These are phyloP conservation scores for Ceratocystis diversiconidia DNA, from an alignment of 2,329 filamentous ascomycete genomes.

Conservation along the genomic window DNA sequence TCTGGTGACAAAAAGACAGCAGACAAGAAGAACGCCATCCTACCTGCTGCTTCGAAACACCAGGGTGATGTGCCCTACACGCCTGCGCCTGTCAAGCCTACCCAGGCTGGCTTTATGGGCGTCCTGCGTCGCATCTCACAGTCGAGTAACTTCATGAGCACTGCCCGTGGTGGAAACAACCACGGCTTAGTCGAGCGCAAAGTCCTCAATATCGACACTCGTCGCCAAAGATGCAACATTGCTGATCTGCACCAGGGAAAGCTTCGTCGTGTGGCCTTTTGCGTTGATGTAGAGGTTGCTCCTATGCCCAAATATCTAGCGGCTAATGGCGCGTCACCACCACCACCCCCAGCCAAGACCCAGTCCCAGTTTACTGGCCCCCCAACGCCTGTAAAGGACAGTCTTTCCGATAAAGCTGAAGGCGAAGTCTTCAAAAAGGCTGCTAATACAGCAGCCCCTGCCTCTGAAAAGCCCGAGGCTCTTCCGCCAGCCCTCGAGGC, in stretches of 20 bases:
- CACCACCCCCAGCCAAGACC: not conserved
- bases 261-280: constrained; percentile 79
- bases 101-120: constrained; percentile 59
- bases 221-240: constrained; percentile 65
- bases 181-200: constrained; percentile 66
- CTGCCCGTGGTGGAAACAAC: constrained; percentile 30
- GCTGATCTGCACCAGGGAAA: constrained; percentile 67
- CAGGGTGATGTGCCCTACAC: constrained; percentile 54
- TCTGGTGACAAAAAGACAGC: not conserved
- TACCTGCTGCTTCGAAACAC: constrained; percentile 41
- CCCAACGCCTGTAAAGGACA: constrained; percentile 1
- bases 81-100: constrained; percentile 57
- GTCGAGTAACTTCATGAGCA: constrained; percentile 36
- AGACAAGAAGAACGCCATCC: constrained; percentile 40
- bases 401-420: constrained; percentile 14
- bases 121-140: constrained; percentile 74
- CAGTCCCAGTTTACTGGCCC: not conserved
- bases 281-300: constrained; percentile 93
- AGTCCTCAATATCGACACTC: constrained; percentile 71
- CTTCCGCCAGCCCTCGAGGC: not conserved
- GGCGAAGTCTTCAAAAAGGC: constrained; percentile 14
- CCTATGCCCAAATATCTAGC: constrained; percentile 58
- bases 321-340: constrained; percentile 33
- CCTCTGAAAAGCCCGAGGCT: not conserved
- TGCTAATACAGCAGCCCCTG: not conserved